phyloP scores from a whole-genome alignment of 2,329 filamentous ascomycete genomes.

The Leptographium procerum region DNA sequence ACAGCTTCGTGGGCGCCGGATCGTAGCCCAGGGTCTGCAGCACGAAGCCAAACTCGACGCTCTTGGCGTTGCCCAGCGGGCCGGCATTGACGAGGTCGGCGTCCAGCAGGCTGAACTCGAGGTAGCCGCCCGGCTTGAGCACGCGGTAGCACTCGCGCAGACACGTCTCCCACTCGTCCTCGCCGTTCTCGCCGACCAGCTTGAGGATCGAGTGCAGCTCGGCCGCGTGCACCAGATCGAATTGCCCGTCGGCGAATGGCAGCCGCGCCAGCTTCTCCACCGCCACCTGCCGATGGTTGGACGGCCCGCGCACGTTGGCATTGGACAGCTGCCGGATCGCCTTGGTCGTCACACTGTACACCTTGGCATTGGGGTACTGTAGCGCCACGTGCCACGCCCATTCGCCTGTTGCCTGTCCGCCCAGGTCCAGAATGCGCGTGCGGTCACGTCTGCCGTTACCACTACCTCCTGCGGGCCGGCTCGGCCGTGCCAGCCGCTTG shows the following conservation, averaged over 20 bases:
- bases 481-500: slow-evolving; percentile 47
- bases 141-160: slow-evolving; percentile 80
- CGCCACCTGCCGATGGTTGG: slow-evolving; percentile 75
- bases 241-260: slow-evolving; percentile 75
- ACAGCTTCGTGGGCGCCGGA: slow-evolving; percentile 68
- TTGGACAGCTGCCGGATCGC: slow-evolving; percentile 58
- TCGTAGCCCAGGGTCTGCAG: slow-evolving; percentile 88
- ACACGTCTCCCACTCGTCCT: slow-evolving; percentile 82
- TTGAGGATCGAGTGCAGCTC: slow-evolving; percentile 80
- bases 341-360: slow-evolving; percentile 76
- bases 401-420: slow-evolving; percentile 73
- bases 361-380: slow-evolving; percentile 72
- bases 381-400: slow-evolving; percentile 93
- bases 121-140: slow-evolving; percentile 82
- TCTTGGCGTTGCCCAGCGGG: slow-evolving; percentile 65
- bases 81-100: slow-evolving; percentile 82
- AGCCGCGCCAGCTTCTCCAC: slow-evolving; percentile 68
- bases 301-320: slow-evolving; percentile 66
- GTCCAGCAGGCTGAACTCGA: slow-evolving; percentile 86
- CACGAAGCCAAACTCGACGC: slow-evolving; percentile 84
- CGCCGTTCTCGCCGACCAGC: slow-evolving; percentile 51
- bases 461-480: slow-evolving; percentile 42
- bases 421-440: slow-evolving; percentile 70
- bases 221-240: slow-evolving; percentile 84
- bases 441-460: slow-evolving; percentile 39